These are phyloP conservation scores for Vitis riparia DNA, from an alignment of 164 flowering plant genomes.

Conservation along the genomic window DNA sequence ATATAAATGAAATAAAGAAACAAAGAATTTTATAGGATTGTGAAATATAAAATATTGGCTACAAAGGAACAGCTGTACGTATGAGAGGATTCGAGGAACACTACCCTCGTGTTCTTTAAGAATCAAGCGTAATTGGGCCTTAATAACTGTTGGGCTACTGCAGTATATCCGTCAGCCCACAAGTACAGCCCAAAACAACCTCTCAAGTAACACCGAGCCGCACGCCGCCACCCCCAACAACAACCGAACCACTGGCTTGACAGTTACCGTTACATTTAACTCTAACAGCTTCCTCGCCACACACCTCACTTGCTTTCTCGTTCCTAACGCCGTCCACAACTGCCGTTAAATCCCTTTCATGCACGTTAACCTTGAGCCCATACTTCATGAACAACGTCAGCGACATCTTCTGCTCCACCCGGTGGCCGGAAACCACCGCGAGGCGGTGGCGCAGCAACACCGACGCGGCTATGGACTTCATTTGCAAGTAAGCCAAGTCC, in stretches of 20 bases:
- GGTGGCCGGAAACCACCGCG: constrained; percentile 57
- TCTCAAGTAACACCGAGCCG: constrained; percentile 16
- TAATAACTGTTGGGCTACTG: no score
- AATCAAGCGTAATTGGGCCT: no score
- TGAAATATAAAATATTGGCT: background rate
- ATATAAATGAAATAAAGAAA: background rate
- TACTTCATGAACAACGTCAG: constrained; percentile 87
- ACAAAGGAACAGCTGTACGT: background rate
- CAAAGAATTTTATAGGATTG: constrained; percentile 4
- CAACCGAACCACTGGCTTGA: background rate
- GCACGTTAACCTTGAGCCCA: constrained; percentile 73
- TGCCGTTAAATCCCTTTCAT: constrained; percentile 46
- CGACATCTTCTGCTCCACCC: constrained; percentile 93
- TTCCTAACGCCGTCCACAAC: constrained; percentile 18
- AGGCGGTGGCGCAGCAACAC: constrained; percentile 77
- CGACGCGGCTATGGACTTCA: constrained; percentile 89
- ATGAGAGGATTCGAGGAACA: no score
- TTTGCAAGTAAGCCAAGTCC: constrained; percentile 85
- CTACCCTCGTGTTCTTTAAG: no score
- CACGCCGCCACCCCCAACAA: constrained; percentile 8
- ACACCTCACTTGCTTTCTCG: constrained; percentile 7
- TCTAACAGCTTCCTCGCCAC: background rate
- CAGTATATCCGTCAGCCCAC: background rate
- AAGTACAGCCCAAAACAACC: background rate
- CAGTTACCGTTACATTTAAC: constrained; percentile 7